Evolutionary conservation across 306 rosid species (phyloP).

Genomic region (Vachellia pachyceras): DNA sequence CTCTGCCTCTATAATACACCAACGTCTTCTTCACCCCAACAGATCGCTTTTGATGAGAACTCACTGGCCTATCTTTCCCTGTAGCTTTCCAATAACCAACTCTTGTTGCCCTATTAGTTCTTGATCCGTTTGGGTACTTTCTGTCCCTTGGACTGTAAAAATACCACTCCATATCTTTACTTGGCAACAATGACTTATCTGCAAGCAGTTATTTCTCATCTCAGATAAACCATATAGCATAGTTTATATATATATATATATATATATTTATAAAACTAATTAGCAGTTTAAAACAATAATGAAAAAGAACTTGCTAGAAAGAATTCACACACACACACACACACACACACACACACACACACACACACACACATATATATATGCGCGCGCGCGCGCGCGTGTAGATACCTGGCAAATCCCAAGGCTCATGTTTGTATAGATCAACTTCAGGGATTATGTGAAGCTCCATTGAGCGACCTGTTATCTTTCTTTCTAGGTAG

Average conservation of each 20-base stretch:
- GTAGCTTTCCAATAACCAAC: conserved; percentile 98
- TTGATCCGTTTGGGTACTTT: conserved; percentile 93
- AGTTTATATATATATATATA: no score
- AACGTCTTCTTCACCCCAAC: conserved; percentile 93
- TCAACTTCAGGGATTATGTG: conserved; percentile 94
- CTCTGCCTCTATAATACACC: conserved; percentile 88
- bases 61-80: conserved; percentile 80
- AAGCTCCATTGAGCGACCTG: conserved; percentile 82
- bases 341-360: no score
- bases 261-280: no score
- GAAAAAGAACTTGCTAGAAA: not conserved
- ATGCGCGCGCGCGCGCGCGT: no score
- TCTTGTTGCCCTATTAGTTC: conserved; percentile 87
- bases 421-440: conserved; percentile 91
- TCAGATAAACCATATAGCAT: no score
- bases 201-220: not conserved
- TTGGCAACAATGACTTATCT: conserved; percentile 83
- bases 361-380: no score
- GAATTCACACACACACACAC: not conserved
- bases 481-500: conserved; percentile 80
- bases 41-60: conserved; percentile 57
- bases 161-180: conserved; percentile 97
- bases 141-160: conserved; percentile 87
- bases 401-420: conserved; percentile 98
- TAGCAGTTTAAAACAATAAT: not conserved